These are phyloP conservation scores for Cordyceps javanica DNA, from an alignment of 2,329 filamentous ascomycete genomes.

Conservation along the genomic window DNA sequence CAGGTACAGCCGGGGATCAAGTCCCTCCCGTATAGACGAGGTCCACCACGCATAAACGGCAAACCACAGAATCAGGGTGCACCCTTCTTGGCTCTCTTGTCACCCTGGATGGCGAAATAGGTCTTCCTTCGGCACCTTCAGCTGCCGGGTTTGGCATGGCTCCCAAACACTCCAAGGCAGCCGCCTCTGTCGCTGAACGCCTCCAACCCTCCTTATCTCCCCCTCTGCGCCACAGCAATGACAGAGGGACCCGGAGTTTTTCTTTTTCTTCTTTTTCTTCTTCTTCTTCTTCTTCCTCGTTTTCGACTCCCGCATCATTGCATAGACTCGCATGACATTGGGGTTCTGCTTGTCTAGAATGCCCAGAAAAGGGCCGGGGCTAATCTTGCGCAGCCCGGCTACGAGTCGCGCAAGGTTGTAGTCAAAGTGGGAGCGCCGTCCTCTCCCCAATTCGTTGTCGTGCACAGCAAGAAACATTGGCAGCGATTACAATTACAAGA, in stretches of 20 bases:
- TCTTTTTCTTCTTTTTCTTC: not conserved
- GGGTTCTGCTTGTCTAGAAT: not conserved
- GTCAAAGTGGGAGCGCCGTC: not conserved
- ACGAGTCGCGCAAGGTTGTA: conserved; percentile 4
- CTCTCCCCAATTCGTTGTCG: no score
- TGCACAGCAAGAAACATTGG: no score
- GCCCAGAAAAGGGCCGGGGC: not conserved
- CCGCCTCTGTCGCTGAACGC: not conserved
- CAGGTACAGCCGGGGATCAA: conserved; percentile 6
- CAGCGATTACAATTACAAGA: not conserved
- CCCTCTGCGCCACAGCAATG: not conserved
- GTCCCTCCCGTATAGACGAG: not conserved
- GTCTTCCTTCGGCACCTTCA: not conserved
- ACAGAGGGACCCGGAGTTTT: not conserved
- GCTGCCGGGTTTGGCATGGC: not conserved
- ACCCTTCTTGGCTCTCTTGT: not conserved
- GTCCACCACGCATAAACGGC: conserved; percentile 10
- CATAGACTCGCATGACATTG: not conserved
- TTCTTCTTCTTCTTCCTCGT: not conserved
- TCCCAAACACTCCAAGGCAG: conserved; percentile 6
- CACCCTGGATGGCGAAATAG: not conserved
- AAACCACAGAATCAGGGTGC: conserved; percentile 3
- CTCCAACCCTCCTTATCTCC: not conserved
- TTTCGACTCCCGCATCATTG: not conserved
- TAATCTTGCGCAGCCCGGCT: not conserved